Evolutionary conservation across 768 basidiomycete species (phyloP).

Genomic region (Holtermannia corniformis): DNA sequence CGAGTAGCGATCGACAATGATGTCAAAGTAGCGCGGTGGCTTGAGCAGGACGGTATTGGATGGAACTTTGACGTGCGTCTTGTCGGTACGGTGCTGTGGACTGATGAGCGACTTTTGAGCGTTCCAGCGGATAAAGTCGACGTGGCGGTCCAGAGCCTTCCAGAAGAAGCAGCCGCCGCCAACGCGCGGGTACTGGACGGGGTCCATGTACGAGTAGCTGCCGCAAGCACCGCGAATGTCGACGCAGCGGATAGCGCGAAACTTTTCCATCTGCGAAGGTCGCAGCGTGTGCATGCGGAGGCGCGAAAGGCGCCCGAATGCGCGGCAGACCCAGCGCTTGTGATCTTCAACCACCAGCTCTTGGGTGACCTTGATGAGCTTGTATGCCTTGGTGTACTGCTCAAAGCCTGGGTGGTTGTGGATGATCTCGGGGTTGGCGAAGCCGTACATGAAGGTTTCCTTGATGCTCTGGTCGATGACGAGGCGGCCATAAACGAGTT

Average conservation of each 20-base stretch:
- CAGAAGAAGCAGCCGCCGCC: not conserved
- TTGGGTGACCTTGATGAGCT: not conserved
- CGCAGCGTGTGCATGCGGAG: not conserved
- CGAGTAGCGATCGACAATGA: not conserved
- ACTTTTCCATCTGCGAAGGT: not conserved
- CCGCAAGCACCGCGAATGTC: not conserved
- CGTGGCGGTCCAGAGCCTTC: not conserved
- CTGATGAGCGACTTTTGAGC: too few species aligned
- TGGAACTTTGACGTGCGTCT: not conserved
- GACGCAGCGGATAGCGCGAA: not conserved
- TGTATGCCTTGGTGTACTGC: not conserved
- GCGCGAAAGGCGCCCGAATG: not conserved
- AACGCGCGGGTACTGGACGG: not conserved
- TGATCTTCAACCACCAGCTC: not conserved
- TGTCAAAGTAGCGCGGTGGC: not conserved
- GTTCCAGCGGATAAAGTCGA: not conserved
- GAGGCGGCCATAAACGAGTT: not conserved
- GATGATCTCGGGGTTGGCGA: not conserved
- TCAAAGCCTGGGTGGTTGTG: not conserved
- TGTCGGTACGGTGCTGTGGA: too few species aligned
- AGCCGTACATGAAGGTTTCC: not conserved
- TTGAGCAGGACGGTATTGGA: not conserved
- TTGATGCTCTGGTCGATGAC: not conserved
- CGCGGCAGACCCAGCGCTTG: not conserved
- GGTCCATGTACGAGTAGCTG: not conserved